phyloP scores from a whole-genome alignment of 768 basidiomycete genomes.

The Trametes coccinea region DNA sequence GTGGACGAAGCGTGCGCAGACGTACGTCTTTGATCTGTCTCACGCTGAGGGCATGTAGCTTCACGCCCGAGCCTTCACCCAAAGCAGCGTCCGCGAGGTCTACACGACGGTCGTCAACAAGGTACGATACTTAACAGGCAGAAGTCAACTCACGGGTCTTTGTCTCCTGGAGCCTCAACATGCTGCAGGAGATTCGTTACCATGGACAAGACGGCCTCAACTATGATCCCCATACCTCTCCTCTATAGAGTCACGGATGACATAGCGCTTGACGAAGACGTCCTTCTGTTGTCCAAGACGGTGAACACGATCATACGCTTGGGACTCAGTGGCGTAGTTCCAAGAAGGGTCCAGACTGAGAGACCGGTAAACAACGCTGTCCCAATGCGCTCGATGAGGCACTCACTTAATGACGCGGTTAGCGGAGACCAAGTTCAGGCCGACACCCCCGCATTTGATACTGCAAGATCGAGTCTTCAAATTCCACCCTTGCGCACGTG shows the following conservation, averaged over 20 bases:
- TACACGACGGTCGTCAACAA: neutral
- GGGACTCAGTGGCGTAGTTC: constrained; percentile 72
- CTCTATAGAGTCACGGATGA: constrained; percentile 71
- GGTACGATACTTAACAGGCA: neutral
- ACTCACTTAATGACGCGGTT: constrained; percentile 70
- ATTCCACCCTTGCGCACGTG: neutral
- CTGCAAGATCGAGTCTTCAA: constrained; percentile 31
- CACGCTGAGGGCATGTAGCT: constrained; percentile 66
- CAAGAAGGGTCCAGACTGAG: constrained; percentile 69
- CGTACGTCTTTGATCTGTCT: constrained; percentile 65
- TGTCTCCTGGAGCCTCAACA: constrained; percentile 68
- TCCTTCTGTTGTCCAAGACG: constrained; percentile 71
- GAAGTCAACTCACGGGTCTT: constrained; percentile 49
- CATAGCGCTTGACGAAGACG: constrained; percentile 66
- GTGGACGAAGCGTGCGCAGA: neutral
- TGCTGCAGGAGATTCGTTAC: constrained; percentile 38
- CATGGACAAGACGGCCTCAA: neutral
- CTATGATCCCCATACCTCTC: constrained; percentile 52
- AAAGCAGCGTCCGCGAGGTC: constrained; percentile 69
- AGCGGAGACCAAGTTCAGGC: constrained; percentile 62
- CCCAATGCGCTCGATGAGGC: too few relatives aligned
- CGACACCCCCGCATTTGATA: constrained; percentile 70
- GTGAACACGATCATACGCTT: constrained; percentile 63
- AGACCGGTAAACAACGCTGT: neutral
- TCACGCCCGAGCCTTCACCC: constrained; percentile 64